These are phyloP conservation scores for Dothideomycetidae sp. DNA, from an alignment of 2,329 filamentous ascomycete species.

Conservation along the genomic window DNA sequence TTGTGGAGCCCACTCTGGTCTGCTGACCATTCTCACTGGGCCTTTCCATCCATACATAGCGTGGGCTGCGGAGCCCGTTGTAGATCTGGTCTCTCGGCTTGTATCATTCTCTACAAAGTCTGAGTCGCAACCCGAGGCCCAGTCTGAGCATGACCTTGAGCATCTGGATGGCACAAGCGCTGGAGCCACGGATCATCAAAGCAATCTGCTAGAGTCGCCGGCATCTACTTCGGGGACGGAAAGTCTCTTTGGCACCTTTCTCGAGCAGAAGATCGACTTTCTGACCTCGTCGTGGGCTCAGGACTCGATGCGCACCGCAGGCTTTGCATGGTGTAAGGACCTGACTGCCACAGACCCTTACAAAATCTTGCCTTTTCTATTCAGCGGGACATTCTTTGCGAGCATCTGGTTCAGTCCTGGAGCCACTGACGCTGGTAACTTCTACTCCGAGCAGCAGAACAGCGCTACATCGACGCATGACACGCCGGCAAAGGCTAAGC, in stretches of 20 bases:
- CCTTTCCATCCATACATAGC: slow-evolving; percentile 7
- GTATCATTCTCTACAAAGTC: too few relatives aligned
- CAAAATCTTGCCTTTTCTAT: slow-evolving; percentile 4
- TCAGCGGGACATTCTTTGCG: slow-evolving; percentile 6
- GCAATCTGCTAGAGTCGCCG: too few relatives aligned
- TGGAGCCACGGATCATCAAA: too few relatives aligned
- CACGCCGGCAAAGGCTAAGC: neutral
- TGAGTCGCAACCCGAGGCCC: too few relatives aligned
- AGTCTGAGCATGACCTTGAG: too few relatives aligned
- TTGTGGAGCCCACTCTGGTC: slow-evolving; percentile 1
- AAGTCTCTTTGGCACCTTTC: neutral
- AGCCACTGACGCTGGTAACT: slow-evolving; percentile 2
- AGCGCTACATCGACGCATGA: neutral
- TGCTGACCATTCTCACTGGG: slow-evolving; percentile 7
- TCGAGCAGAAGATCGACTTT: slow-evolving; percentile 1
- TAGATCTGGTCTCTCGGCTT: neutral
- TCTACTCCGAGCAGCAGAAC: neutral
- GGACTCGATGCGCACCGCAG: neutral
- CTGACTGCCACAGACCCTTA: slow-evolving; percentile 2
- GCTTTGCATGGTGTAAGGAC: slow-evolving; percentile 6
- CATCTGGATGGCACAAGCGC: too few relatives aligned
- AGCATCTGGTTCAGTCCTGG: slow-evolving; percentile 7
- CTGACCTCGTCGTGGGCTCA: slow-evolving; percentile 1
- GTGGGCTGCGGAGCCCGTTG: neutral
- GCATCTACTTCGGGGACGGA: too few relatives aligned